Conservation (phyloP, 1,284 basidiomycete genomes). For the Sporisorium scitamineum region DNA sequence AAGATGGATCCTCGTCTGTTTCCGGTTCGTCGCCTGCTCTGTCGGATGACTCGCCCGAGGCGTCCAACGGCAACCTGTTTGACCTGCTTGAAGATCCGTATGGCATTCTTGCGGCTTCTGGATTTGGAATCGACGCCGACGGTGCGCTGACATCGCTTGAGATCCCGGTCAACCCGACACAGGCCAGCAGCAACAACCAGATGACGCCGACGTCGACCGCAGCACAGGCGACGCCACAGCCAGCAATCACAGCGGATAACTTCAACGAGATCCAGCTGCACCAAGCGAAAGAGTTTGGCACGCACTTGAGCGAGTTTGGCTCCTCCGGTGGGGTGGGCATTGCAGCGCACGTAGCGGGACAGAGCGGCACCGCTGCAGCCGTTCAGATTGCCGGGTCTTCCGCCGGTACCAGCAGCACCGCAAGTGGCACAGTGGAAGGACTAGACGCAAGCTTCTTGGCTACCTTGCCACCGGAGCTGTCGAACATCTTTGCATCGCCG, state of each 20-base stretch:
- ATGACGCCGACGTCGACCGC: constrained; percentile 21
- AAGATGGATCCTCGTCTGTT: constrained; percentile 60
- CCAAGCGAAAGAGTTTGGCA: constrained; percentile 45
- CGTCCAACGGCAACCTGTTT: constrained; percentile 34
- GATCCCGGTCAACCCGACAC: constrained; percentile 3
- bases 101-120: constrained; percentile 60
- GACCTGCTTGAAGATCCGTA: constrained; percentile 67
- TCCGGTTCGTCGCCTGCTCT: constrained; percentile 44
- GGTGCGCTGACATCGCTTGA: constrained; percentile 31
- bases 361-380: constrained; percentile 11
- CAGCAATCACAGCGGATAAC: constrained; percentile 47
- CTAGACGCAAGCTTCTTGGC: constrained; percentile 29
- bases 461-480: constrained; percentile 28
- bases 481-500: constrained; percentile 29
- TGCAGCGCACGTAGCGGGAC: constrained; percentile 53
- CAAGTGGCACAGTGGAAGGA: background rate
- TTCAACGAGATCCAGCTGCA: constrained; percentile 62
- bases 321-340: constrained; percentile 50
- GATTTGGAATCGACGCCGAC: constrained; percentile 51
- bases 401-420: background rate
- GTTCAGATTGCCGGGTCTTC: constrained; percentile 8
- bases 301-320: constrained; percentile 56
- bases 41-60: constrained; percentile 36
- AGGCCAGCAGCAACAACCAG: background rate
- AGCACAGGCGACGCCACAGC: background rate